Percentiles rank a stretch among this genome's conserved stretches.
Conservation (phyloP, 495 filamentous ascomycete genomes). For the Penicillium maclennaniae region DNA sequence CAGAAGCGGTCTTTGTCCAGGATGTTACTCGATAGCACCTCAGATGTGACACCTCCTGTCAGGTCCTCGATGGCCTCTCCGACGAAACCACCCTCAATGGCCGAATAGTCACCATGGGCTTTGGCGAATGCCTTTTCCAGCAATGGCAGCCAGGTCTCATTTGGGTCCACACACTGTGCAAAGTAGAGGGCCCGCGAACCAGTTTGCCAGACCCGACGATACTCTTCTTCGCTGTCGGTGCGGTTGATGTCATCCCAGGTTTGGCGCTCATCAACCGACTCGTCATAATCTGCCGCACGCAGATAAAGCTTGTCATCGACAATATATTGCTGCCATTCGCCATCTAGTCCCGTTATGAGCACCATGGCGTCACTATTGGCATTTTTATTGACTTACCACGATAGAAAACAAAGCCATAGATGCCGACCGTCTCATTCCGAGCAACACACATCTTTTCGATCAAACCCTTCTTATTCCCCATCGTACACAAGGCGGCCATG, state of each 20-base stretch:
- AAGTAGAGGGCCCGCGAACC: conserved; percentile 79
- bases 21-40: conserved; percentile 75
- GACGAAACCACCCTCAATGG: conserved; percentile 81
- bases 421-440: conserved; percentile 72
- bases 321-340: conserved; percentile 87
- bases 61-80: conserved; percentile 91
- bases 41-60: conserved; percentile 84
- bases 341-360: conserved; percentile 49
- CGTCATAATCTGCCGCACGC: conserved; percentile 77
- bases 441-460: conserved; percentile 84
- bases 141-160: conserved; percentile 93
- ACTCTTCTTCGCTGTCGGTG: conserved; percentile 71
- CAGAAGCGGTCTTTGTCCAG: conserved; percentile 87
- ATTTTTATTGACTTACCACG: conserved; percentile 51
- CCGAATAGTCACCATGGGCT: conserved; percentile 80
- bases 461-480: conserved; percentile 74
- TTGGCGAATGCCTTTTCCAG: conserved; percentile 97
- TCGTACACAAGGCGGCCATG: conserved; percentile 78
- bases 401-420: conserved; percentile 93
- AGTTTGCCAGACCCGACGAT: conserved; percentile 69
- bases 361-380: not conserved
- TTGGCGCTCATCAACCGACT: conserved; percentile 59
- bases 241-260: conserved; percentile 71
- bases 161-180: conserved; percentile 76
- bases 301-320: conserved; percentile 86